Evolutionary conservation across 2,329 filamentous ascomycete genomes (phyloP), one percentile per base, ranked within the genome.

Genomic region (Rhynchosporium graminicola): DNA sequence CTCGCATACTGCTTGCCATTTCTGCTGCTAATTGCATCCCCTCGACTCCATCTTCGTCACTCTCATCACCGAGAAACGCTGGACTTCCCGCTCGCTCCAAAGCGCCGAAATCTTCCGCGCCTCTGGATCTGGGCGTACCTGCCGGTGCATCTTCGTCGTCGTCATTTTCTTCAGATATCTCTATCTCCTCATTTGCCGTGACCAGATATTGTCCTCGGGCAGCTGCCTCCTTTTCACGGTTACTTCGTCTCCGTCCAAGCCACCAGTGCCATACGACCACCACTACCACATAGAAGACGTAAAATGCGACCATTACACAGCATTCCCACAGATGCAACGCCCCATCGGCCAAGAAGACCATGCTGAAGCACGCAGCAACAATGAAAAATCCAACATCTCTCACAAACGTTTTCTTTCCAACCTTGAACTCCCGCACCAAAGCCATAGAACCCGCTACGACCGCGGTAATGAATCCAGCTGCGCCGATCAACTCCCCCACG

Each of bases 401-500:
- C 28, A 97, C 84, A 74, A 98, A 99, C 42, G 92, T 95, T 75
- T 89, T 91, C 71, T 87, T 88, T 59, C 91, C 90, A 58, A 99
- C 95, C 68, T 88, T 89, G 76, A 99, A 99, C 59, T 97, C 95
- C 67, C 91, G 85, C n/a, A 97, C 93, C 60, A 99, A 78, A 13
- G 94, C 95, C 95, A 99, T 99, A 61, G 92, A 96, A 15, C 95
- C 95, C 4, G 94, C 92, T 40, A 99, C 95, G 20, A 99, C 94
- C 1, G 93, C 90, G 1, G 93, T 96, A 75, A 99, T 99, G 78
- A 99, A 99, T 66, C 91, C 87, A 40, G 95, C 95, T 10, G 95
- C 95, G 40, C 95, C 95, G 59, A 99, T 92, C 57, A 99, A 82
- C 78, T 99, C 95, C 51, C 95, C 95, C 46, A 99, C 87, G 0